phyloP scores from a whole-genome alignment of 805 yeast species.

The Nakazawaea ambrosiae region DNA sequence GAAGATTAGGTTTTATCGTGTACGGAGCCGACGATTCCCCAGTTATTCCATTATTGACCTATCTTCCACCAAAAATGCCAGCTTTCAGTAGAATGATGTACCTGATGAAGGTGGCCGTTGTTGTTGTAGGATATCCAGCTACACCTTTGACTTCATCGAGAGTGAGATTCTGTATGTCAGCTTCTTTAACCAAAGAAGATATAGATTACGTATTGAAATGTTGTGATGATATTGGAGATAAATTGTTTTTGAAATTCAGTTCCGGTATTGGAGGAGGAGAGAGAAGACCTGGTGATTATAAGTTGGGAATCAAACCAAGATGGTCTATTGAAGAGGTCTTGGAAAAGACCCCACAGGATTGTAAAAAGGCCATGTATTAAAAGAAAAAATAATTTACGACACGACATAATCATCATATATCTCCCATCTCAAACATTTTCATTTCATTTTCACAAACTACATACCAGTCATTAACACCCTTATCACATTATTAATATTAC shows the following conservation, averaged over 20 bases:
- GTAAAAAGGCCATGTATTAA: constrained; percentile 20
- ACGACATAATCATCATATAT: not conserved
- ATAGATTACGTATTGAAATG: constrained; percentile 71
- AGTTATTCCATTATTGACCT: constrained; percentile 81
- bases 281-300: constrained; percentile 45
- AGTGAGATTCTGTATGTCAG: constrained; percentile 86
- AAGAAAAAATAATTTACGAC: too few relatives aligned
- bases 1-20: constrained; percentile 88
- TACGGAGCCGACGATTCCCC: constrained; percentile 97
- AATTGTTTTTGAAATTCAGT: constrained; percentile 65
- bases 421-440: not conserved
- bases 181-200: constrained; percentile 91
- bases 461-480: not conserved
- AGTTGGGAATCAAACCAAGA: constrained; percentile 54
- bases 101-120: constrained; percentile 81
- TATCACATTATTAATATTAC: too few relatives aligned
- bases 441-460: not conserved
- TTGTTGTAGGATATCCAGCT: constrained; percentile 96
- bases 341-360: constrained; percentile 63
- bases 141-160: constrained; percentile 87
- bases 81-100: constrained; percentile 80
- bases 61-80: constrained; percentile 92
- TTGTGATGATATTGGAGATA: constrained; percentile 74
- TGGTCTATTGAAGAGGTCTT: constrained; percentile 76
- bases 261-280: constrained; percentile 68